Evolutionary conservation across 495 filamentous ascomycete species (phyloP).

Genomic region (Podospora australis): DNA sequence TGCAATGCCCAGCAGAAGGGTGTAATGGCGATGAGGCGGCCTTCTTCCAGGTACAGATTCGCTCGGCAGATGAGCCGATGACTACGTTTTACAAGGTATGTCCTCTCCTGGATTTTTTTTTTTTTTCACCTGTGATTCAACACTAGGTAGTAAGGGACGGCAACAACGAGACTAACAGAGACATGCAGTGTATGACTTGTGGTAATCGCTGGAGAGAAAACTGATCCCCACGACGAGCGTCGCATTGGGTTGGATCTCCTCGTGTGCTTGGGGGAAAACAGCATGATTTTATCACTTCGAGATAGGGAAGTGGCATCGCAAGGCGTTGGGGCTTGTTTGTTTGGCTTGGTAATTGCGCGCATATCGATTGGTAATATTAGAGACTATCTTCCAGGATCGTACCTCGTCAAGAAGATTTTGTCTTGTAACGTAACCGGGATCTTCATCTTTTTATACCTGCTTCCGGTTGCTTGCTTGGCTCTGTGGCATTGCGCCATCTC

Average conservation of each 20-base stretch:
- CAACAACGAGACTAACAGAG: constrained; percentile 14
- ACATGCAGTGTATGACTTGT: constrained; percentile 55
- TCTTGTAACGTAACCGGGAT: no score
- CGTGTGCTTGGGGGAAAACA: no score
- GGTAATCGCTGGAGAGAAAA: constrained; percentile 53
- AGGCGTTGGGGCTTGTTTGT: background rate
- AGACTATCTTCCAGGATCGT: no score
- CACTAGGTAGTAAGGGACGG: background rate
- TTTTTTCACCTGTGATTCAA: no score
- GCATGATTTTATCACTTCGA: no score
- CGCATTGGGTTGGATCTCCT: no score
- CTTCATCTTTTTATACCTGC: background rate
- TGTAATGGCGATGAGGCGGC: constrained; percentile 78
- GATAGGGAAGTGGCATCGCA: background rate
- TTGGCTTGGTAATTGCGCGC: background rate
- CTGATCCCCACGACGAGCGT: constrained; percentile 14
- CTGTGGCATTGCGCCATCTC: no score
- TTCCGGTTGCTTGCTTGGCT: no score
- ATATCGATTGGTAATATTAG: no score
- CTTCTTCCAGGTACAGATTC: constrained; percentile 95
- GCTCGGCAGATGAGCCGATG: constrained; percentile 97
- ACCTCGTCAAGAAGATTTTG: no score
- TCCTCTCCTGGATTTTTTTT: background rate
- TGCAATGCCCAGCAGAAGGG: constrained; percentile 68
- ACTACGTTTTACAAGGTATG: constrained; percentile 87